Evolutionary conservation across 371 early-diverging fungal genomes (phyloP).

Genomic region (Actinomortierella ambigua): DNA sequence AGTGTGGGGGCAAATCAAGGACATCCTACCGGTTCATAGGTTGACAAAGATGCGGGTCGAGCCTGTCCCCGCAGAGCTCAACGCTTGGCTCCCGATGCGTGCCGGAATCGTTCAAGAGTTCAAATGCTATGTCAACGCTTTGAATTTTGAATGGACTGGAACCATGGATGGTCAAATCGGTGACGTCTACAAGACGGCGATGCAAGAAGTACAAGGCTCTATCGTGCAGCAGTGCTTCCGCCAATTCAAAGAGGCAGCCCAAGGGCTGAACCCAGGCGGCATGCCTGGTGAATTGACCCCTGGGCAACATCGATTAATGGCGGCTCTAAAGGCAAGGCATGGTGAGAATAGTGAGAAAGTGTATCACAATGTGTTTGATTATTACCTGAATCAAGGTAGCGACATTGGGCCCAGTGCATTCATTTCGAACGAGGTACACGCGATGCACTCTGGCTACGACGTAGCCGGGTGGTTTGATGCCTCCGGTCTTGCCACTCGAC

Average conservation of each 20-base stretch:
- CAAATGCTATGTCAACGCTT: constrained; percentile 13
- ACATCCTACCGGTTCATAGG: constrained; percentile 9
- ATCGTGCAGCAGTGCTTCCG: constrained; percentile 12
- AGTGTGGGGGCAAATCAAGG: constrained; percentile 11
- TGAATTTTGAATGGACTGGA: constrained; percentile 16
- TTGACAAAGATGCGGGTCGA: constrained; percentile 4
- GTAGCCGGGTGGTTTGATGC: constrained; percentile 8
- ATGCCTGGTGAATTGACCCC: neutral
- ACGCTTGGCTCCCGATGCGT: constrained; percentile 17
- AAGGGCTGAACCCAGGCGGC: constrained; percentile 4
- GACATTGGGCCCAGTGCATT: constrained; percentile 18
- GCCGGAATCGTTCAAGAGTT: constrained; percentile 10
- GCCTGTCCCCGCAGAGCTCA: constrained; percentile 10
- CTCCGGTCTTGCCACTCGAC: constrained; percentile 5
- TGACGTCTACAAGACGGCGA: constrained; percentile 8
- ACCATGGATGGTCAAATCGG: neutral
- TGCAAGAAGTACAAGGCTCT: constrained; percentile 12
- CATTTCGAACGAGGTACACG: constrained; percentile 7
- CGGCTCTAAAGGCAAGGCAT: constrained; percentile 4
- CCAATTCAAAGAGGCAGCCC: constrained; percentile 3
- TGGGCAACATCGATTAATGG: constrained; percentile 4
- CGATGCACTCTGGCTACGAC: constrained; percentile 3
- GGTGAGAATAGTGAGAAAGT: constrained; percentile 3
- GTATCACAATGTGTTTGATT: constrained; percentile 6
- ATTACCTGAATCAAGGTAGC: constrained; percentile 15